A percentile compares a stretch with the other conserved stretches of the same genome.
Evolutionary conservation across 2,329 filamentous ascomycete species (phyloP).

Genomic region (Epichloe uncinata): DNA sequence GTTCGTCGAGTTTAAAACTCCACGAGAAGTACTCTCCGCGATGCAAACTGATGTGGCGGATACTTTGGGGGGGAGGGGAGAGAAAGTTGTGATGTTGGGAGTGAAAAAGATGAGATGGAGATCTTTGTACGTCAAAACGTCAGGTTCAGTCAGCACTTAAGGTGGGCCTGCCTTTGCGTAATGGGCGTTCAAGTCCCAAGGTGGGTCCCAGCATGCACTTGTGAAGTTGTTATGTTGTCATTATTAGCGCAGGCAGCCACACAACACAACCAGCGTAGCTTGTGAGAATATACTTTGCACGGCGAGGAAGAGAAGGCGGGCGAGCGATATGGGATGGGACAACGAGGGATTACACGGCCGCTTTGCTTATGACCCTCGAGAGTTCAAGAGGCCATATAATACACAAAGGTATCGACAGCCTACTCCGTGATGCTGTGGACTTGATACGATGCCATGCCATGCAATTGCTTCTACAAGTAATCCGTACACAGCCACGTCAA

Average conservation of each 20-base stretch:
- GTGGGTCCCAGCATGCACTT: not conserved
- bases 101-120: conserved; percentile 9
- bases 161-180: conserved; percentile 28
- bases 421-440: no score
- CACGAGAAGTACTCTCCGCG: not conserved
- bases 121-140: conserved; percentile 19
- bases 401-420: no score
- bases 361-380: no score
- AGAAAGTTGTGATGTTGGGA: conserved; percentile 14
- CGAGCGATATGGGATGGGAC: no score
- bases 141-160: conserved; percentile 21
- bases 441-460: no score
- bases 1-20: not conserved
- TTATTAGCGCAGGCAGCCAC: not conserved
- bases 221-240: not conserved
- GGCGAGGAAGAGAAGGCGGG: no score
- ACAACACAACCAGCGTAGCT: no score
- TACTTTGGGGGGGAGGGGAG: conserved; percentile 1
- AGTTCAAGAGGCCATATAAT: no score
- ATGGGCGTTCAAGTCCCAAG: conserved; percentile 12
- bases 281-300: no score
- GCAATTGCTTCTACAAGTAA: no score
- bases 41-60: conserved; percentile 3
- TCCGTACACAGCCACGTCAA: no score
- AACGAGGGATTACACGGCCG: no score